Evolutionary conservation across 768 basidiomycete species (phyloP), one percentile per base, ranked within the genome.

Genomic region (Serpula lacrymans): DNA sequence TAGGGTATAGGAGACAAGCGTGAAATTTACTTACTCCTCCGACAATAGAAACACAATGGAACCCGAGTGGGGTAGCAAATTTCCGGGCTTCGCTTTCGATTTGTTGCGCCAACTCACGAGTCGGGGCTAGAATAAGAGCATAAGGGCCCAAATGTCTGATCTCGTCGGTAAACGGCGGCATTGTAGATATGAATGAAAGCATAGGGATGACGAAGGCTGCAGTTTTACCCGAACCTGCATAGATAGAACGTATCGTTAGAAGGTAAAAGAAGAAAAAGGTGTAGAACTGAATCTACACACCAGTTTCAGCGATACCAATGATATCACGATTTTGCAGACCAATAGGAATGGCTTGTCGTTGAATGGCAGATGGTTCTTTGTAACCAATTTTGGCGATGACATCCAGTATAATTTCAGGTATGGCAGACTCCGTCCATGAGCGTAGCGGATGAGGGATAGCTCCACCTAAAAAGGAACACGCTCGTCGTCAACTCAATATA

Each of bases 141-240:
- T 88, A 95, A 0, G 96, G 96, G 14, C 96, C 96, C 44, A 92
- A 68, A 65, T 95, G 91, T 43, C 93, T 80, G 54, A 84, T 98
- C 31, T 96, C 94, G 55, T 99, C 96, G 27, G 81, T 82, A 47
- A 99, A 81, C 2, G 77, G 76, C 22, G 94, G 87, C 37, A 98
- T 71, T 38, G 78, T 78, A 14, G 83, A 81, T 52, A 99, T 99
- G 65, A 97, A 99, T 24, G 88, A 72, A 36, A 97, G 72, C 94
- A 98, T 97, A 25, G 95, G 95, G 39, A 98, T 95, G 45, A 97
- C 94, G 60, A 98, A 98, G 3, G 94, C 91, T 25, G 95, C 95
- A 18, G 95, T 98, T 72, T 98, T 98, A 60, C 95, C 95, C 55
- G 95, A 97, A 74, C 94, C 92, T 94, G 48, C 8, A 46, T 11